Evolutionary conservation across 805 yeast species (phyloP).

Genomic region (Yamadazyma ubonensis): DNA sequence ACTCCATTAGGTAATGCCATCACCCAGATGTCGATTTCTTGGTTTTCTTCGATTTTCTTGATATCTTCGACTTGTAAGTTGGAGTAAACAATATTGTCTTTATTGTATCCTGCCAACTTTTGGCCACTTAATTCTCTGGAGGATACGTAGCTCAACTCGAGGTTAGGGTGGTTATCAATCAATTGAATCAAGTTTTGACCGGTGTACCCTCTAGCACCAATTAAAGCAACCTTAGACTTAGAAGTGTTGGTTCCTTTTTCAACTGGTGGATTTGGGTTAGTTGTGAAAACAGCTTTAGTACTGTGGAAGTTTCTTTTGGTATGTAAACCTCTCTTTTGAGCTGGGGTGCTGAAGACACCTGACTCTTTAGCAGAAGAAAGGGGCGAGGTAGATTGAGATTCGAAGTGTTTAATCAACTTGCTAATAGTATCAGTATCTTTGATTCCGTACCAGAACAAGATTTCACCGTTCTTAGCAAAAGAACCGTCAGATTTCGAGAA

Average conservation of each 20-base stretch:
- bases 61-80: conserved; percentile 88
- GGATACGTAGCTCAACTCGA: conserved; percentile 90
- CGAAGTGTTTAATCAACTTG: conserved; percentile 56
- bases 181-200: conserved; percentile 90
- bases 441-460: conserved; percentile 93
- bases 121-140: conserved; percentile 93
- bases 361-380: conserved; percentile 41
- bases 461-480: conserved; percentile 81
- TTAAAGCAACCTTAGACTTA: conserved; percentile 78
- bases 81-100: conserved; percentile 74
- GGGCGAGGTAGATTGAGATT: conserved; percentile 31
- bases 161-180: conserved; percentile 82
- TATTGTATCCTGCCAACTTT: conserved; percentile 82
- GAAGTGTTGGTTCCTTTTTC: conserved; percentile 60
- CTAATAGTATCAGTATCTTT: conserved; percentile 58
- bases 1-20: conserved; percentile 99
- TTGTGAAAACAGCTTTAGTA: too few relatives aligned
- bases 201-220: conserved; percentile 98
- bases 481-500: conserved; percentile 94
- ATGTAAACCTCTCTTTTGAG: conserved; percentile 54
- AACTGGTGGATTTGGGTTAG: conserved; percentile 71
- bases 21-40: conserved; percentile 93
- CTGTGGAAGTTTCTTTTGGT: conserved; percentile 30
- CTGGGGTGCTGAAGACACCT: conserved; percentile 47
- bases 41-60: conserved; percentile 67